Conservation (phyloP, 1,284 basidiomycete genomes). For the Tylopilus sp. region DNA sequence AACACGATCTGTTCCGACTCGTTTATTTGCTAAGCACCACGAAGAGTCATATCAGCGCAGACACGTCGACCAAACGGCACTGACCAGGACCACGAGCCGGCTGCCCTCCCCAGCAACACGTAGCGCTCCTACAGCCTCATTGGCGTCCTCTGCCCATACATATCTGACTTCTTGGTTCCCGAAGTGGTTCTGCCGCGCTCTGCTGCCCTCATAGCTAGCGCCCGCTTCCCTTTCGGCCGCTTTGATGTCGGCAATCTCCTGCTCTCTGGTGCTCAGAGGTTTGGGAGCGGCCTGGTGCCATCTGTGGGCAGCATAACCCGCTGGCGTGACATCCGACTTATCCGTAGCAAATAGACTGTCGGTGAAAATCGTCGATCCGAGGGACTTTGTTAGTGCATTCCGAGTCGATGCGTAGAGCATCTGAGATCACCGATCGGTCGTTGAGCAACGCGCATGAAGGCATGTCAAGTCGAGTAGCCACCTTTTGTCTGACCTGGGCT, state of each 20-base stretch:
- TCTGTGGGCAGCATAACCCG: conserved; percentile 71
- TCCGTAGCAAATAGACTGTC: conserved; percentile 81
- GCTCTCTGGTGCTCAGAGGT: conserved; percentile 77
- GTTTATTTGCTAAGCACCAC: conserved; percentile 54
- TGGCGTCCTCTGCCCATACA: conserved; percentile 60
- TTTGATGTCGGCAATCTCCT: conserved; percentile 72
- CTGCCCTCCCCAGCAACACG: conserved; percentile 46
- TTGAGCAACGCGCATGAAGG: background rate
- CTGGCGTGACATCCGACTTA: conserved; percentile 61
- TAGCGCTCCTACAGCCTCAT: conserved; percentile 59
- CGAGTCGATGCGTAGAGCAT: conserved; percentile 93
- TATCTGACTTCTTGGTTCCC: conserved; percentile 54
- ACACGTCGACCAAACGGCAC: background rate
- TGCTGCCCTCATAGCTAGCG: conserved; percentile 53
- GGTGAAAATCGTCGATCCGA: conserved; percentile 75
- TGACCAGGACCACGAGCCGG: conserved; percentile 62
- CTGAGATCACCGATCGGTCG: conserved; percentile 37
- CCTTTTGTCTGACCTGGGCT: conserved; percentile 76
- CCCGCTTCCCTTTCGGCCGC: conserved; percentile 63
- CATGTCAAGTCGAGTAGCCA: conserved; percentile 24
- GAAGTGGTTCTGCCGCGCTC: conserved; percentile 52
- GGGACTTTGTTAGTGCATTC: conserved; percentile 64
- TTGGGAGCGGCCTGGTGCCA: conserved; percentile 72
- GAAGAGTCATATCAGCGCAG: background rate
- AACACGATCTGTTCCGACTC: conserved; percentile 52